phyloP scores from a whole-genome alignment of 2,329 filamentous ascomycete genomes.

The Fusarium sp. region DNA sequence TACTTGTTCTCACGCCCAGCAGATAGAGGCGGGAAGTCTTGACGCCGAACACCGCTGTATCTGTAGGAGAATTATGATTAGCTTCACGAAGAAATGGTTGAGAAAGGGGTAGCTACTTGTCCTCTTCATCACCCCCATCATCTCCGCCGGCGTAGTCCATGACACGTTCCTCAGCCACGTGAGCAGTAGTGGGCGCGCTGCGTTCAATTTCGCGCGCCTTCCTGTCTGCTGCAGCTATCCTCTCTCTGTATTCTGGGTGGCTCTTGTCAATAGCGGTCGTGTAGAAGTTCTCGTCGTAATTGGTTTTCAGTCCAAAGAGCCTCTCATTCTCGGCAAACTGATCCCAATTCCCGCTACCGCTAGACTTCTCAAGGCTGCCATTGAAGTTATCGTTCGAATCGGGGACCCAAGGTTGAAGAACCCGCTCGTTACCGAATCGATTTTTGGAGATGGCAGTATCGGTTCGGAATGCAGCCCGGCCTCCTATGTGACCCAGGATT shows the following conservation, averaged over 20 bases:
- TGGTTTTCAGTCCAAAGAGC: slow-evolving; percentile 86
- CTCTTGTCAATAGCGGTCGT: slow-evolving; percentile 89
- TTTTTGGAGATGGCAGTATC: slow-evolving; percentile 87
- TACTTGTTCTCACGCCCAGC: slow-evolving; percentile 73
- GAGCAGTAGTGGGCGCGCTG: slow-evolving; percentile 76
- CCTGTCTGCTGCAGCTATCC: slow-evolving; percentile 79
- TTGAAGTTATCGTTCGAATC: slow-evolving; percentile 69
- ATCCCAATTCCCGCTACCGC: slow-evolving; percentile 75
- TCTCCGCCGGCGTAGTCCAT: slow-evolving; percentile 71
- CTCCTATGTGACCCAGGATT: slow-evolving; percentile 59
- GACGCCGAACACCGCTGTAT: slow-evolving; percentile 90
- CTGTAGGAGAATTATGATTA: slow-evolving; percentile 52
- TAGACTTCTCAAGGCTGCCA: slow-evolving; percentile 73
- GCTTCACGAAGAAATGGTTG: background rate
- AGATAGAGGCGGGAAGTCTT: slow-evolving; percentile 74
- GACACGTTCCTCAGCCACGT: slow-evolving; percentile 90
- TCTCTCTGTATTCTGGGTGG: slow-evolving; percentile 82
- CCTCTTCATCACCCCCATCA: slow-evolving; percentile 82
- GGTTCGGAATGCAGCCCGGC: slow-evolving; percentile 78
- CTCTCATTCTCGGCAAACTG: slow-evolving; percentile 92
- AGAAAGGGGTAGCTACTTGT: slow-evolving; percentile 69
- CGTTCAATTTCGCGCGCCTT: slow-evolving; percentile 91
- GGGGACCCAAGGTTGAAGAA: slow-evolving; percentile 84
- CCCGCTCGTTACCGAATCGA: slow-evolving; percentile 74
- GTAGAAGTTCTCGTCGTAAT: slow-evolving; percentile 94